Percentiles rank a stretch among this genome's conserved stretches.
These are phyloP conservation scores for Lathyrus tuberosus DNA, from an alignment of 306 rosid genomes.

Conservation along the genomic window DNA sequence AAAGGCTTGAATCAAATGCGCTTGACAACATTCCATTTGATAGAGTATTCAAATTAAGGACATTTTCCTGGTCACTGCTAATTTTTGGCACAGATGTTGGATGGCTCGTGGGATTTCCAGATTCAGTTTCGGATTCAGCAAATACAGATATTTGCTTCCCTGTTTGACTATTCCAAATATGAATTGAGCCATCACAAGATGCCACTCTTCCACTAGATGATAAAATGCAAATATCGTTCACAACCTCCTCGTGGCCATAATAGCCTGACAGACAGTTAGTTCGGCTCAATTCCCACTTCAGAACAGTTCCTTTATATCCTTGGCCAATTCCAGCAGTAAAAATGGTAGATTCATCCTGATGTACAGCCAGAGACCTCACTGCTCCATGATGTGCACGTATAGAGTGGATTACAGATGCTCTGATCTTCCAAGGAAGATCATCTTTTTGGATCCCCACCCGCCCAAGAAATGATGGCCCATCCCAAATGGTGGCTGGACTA, in stretches of 20 bases:
- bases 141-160: slow-evolving; percentile 79
- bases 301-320: slow-evolving; percentile 94
- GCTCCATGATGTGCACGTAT: slow-evolving; percentile 94
- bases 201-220: slow-evolving; percentile 87
- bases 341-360: slow-evolving; percentile 81
- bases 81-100: slow-evolving; percentile 59
- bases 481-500: slow-evolving; percentile 86
- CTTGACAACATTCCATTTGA: slow-evolving; percentile 77
- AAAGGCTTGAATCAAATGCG: slow-evolving; percentile 90
- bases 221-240: slow-evolving; percentile 79
- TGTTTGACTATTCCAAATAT: slow-evolving; percentile 89
- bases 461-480: slow-evolving; percentile 91
- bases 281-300: slow-evolving; percentile 87
- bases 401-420: slow-evolving; percentile 87
- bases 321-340: slow-evolving; percentile 92
- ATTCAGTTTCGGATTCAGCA: slow-evolving; percentile 75
- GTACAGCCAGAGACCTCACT: slow-evolving; percentile 79
- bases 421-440: slow-evolving; percentile 94
- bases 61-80: slow-evolving; percentile 70
- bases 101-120: slow-evolving; percentile 57
- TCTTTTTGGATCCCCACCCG: slow-evolving; percentile 85
- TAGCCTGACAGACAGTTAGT: slow-evolving; percentile 76
- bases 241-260: slow-evolving; percentile 99
- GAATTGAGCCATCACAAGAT: slow-evolving; percentile 93
- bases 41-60: slow-evolving; percentile 70